Percentiles rank a stretch among this genome's conserved stretches.
Conservation (phyloP, 495 filamentous ascomycete species). For the Evernia prunastri region DNA sequence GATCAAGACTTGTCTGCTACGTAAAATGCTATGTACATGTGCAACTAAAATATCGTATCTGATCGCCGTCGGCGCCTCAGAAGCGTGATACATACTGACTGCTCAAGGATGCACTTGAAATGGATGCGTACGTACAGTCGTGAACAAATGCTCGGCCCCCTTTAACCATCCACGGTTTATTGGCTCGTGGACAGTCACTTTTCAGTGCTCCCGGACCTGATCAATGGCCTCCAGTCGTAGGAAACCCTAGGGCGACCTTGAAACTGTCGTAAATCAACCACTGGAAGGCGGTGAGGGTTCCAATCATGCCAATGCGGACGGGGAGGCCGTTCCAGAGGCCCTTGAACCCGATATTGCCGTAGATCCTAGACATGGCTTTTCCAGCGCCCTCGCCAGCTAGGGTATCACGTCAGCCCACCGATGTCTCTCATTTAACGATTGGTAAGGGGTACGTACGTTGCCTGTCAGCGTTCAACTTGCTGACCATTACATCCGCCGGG, state of each 20-base stretch:
- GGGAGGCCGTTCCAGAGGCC: slow-evolving; percentile 66
- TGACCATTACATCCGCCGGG: slow-evolving; percentile 68
- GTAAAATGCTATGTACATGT: slow-evolving; percentile 6
- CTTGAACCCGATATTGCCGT: slow-evolving; percentile 63
- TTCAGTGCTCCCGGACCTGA: not conserved
- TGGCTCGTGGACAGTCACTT: not conserved
- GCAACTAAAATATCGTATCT: not conserved
- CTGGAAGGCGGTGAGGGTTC: slow-evolving; percentile 58
- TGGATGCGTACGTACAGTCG: not conserved
- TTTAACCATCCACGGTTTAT: not conserved
- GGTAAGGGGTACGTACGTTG: slow-evolving; percentile 41
- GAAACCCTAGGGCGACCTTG: slow-evolving; percentile 45
- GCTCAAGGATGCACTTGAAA: slow-evolving; percentile 1
- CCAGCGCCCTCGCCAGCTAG: slow-evolving; percentile 57
- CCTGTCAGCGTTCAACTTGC: slow-evolving; percentile 60
- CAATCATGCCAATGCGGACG: slow-evolving; percentile 55
- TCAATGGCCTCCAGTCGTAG: slow-evolving; percentile 24
- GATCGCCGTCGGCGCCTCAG: not conserved
- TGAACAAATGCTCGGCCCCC: not conserved
- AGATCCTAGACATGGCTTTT: slow-evolving; percentile 58
- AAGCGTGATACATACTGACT: not conserved
- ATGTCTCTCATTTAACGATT: not conserved
- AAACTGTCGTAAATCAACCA: slow-evolving; percentile 76
- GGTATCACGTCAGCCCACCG: not conserved
- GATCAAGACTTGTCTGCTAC: not conserved